Conservation (phyloP, 2,329 filamentous ascomycete genomes). For the Cadophora sp. region DNA sequence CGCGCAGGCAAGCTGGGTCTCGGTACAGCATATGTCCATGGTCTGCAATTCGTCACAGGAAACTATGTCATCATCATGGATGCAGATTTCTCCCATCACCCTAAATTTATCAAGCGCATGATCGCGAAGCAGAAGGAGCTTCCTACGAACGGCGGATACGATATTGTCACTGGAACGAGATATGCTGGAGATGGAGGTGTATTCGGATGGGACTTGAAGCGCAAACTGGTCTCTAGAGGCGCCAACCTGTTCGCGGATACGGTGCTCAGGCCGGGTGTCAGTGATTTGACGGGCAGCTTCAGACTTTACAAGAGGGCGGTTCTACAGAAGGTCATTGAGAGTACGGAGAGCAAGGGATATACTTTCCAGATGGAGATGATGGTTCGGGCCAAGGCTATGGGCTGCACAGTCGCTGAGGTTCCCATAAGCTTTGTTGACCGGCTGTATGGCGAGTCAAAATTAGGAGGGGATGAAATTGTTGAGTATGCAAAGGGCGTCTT, state of each 20-base stretch:
- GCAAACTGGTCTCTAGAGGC: constrained; percentile 82
- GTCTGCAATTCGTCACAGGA: constrained; percentile 81
- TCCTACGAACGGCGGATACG: constrained; percentile 70
- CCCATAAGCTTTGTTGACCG: constrained; percentile 97
- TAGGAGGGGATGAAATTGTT: constrained; percentile 91
- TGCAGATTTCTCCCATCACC: constrained; percentile 98
- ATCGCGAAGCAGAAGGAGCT: constrained; percentile 74
- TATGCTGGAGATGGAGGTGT: constrained; percentile 92
- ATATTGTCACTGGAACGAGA: constrained; percentile 95
- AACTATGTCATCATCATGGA: constrained; percentile 99
- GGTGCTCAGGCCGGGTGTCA: constrained; percentile 89
- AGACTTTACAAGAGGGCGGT: constrained; percentile 91
- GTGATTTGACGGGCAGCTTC: constrained; percentile 94
- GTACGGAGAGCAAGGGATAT: constrained; percentile 95
- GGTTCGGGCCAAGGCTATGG: constrained; percentile 95
- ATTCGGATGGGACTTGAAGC: constrained; percentile 95
- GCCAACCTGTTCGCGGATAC: constrained; percentile 97
- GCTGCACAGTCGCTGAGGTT: constrained; percentile 91
- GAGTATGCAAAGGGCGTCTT: constrained; percentile 92
- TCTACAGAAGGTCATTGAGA: constrained; percentile 86
- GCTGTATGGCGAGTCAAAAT: constrained; percentile 92
- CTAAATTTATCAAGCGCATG: constrained; percentile 98
- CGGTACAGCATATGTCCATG: constrained; percentile 43
- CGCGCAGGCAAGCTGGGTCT: constrained; percentile 72
- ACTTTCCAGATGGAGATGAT: constrained; percentile 99